These are phyloP conservation scores for Trametes elegans DNA, from an alignment of 768 basidiomycete genomes.

Conservation along the genomic window DNA sequence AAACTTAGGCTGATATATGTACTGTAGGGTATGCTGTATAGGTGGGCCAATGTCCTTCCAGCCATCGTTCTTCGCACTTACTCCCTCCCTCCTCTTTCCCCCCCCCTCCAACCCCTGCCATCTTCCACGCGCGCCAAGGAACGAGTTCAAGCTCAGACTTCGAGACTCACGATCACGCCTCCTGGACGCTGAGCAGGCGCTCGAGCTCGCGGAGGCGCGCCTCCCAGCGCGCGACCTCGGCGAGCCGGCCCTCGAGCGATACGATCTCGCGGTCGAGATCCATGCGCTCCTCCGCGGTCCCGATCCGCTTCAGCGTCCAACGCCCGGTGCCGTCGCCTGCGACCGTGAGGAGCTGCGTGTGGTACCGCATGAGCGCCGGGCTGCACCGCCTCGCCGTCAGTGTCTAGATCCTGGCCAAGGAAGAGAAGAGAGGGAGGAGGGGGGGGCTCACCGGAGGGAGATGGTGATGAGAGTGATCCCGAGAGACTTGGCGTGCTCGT, in stretches of 20 bases:
- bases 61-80: too few relatives aligned
- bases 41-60: too few relatives aligned
- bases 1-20: too few relatives aligned
- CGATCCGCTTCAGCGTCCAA: conserved; percentile 72
- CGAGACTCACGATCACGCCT: too few relatives aligned
- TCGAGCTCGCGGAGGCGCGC: conserved; percentile 62
- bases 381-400: conserved; percentile 37
- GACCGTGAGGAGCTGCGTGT: conserved; percentile 81
- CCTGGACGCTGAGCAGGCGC: conserved; percentile 47
- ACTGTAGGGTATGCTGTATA: too few relatives aligned
- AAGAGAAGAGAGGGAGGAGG: neutral
- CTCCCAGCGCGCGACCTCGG: conserved; percentile 76
- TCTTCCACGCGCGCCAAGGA: too few relatives aligned
- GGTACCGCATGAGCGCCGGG: conserved; percentile 85
- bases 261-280: conserved; percentile 75
- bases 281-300: conserved; percentile 71
- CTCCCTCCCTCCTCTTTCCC: too few relatives aligned
- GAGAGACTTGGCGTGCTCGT: conserved; percentile 84
- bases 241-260: conserved; percentile 60
- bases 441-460: conserved; percentile 63
- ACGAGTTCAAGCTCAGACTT: too few relatives aligned
- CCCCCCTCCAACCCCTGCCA: too few relatives aligned
- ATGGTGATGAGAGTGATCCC: conserved; percentile 94
- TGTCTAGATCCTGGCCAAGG: neutral
- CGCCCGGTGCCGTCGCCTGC: conserved; percentile 65